Percentiles rank a stretch among this genome's conserved stretches.
Evolutionary conservation across 345 rosid genomes (phyloP).

Genomic region (Turnera subulata): DNA sequence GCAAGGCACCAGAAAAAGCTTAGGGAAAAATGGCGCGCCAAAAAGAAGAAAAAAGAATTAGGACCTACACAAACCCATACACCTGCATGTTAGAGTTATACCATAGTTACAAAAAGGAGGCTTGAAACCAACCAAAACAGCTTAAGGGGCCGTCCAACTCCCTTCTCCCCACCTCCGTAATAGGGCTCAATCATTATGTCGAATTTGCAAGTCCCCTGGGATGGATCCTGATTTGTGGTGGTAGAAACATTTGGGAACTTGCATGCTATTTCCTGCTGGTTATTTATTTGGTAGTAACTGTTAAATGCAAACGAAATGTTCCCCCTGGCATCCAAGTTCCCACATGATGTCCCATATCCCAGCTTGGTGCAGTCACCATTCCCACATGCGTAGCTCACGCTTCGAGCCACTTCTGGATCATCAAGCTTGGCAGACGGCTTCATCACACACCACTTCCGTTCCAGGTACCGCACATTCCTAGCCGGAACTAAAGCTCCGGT

Average conservation of each 20-base stretch:
- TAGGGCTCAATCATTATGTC: constrained; percentile 71
- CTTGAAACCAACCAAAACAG: constrained; percentile 18
- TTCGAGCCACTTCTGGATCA: constrained; percentile 54
- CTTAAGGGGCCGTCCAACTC: constrained; percentile 14
- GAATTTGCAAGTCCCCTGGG: constrained; percentile 54
- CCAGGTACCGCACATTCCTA: constrained; percentile 43
- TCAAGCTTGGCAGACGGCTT: constrained; percentile 56
- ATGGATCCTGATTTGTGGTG: constrained; percentile 56
- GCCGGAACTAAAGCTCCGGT: constrained; percentile 56
- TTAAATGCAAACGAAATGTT: constrained; percentile 89
- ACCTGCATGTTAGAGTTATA: no score
- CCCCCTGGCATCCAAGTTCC: constrained; percentile 41
- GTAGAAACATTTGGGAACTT: constrained; percentile 64
- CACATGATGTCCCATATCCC: constrained; percentile 87
- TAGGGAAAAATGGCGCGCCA: no score
- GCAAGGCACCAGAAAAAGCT: no score
- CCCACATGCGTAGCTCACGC: constrained; percentile 79
- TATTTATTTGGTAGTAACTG: constrained; percentile 76
- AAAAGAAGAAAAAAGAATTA: no score
- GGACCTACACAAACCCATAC: no score
- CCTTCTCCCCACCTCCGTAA: constrained; percentile 39
- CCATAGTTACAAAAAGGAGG: constrained; percentile 27
- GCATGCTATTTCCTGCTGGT: constrained; percentile 76
- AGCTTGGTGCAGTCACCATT: constrained; percentile 80
- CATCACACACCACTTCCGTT: constrained; percentile 80